Base-by-base conservation (phyloP, 2,329 filamentous ascomycete species). In the Cladosporium sp. region DNA sequence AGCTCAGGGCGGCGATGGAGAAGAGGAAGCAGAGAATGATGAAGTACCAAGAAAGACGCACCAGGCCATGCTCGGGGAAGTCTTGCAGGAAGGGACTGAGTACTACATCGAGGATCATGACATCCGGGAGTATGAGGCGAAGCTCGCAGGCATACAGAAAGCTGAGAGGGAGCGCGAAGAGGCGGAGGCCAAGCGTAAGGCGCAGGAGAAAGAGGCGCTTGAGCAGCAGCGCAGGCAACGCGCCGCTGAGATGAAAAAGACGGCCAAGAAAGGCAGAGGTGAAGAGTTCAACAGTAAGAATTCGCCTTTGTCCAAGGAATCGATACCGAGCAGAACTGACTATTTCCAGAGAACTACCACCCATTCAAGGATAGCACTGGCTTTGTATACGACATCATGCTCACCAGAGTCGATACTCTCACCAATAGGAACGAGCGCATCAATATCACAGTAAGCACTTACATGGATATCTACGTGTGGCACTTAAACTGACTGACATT, bases 301-400 rank as follows among this genome's bases (percentile, higher is more conserved):
- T n/a, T n/a, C n/a, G n/a, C 55, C 15, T 22, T 20, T 59, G 15
- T 52, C 8, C 45, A n/a, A 12, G n/a, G 0, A 20, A 15, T 36
- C 14, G 30, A 25, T 28, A n/a, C n/a, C n/a, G 45, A 3, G 47
- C 17, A 45, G 15, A 15, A 55, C 58, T 65, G 38, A 59, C 55
- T 19, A 2, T 1, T 3, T 4, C 42, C 34, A 87, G 85, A 78
- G 36, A 75, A 84, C n/a, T 84, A 86, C 67, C 85, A 84, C 60
- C 72, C 89, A 61, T 91, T 88, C 72, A 74, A 72, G 17, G 89
- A 94, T 69, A 58, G 66, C 3, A 81, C 80, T 0, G 82, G 80
- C 50, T 89, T 90, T 69, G 71, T 76, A 3, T 91, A 90, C 73
- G 79, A 86, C 56, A 74, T 89, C 59, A 78, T 79, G 0, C 74